A percentile compares a stretch with the other conserved stretches of the same genome.
Conservation (phyloP, 2,329 filamentous ascomycete species). For the Xylariales sp. region DNA sequence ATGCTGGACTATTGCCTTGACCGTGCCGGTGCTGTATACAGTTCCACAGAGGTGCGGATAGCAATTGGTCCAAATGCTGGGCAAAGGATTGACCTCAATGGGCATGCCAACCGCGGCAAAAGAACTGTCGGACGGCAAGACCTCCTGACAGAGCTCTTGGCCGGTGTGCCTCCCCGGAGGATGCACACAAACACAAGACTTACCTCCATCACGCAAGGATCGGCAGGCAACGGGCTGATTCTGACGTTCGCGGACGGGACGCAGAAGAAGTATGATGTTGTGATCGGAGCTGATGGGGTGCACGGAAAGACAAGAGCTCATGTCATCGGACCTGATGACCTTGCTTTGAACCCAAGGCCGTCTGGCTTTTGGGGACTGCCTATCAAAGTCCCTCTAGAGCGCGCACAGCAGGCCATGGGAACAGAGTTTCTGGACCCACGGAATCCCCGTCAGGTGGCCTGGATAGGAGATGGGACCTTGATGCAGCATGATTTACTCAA, state of each 20-base stretch:
- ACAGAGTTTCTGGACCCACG: constrained; percentile 19
- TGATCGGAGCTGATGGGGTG: constrained; percentile 23
- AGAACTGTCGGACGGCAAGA: constrained; percentile 22
- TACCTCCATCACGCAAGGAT: constrained; percentile 17
- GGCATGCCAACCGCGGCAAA: constrained; percentile 8
- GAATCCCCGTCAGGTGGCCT: constrained; percentile 20
- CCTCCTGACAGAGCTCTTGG: constrained; percentile 21
- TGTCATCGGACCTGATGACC: constrained; percentile 19
- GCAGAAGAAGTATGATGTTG: constrained; percentile 24
- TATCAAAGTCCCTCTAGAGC: constrained; percentile 20
- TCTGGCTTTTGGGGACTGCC: constrained; percentile 24
- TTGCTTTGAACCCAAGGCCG: constrained; percentile 14
- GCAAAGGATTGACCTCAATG: constrained; percentile 13
- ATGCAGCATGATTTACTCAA: constrained; percentile 21
- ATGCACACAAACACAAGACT: constrained; percentile 22
- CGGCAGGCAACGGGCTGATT: constrained; percentile 13
- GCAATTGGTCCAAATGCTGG: constrained; percentile 19
- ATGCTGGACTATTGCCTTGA: constrained; percentile 19
- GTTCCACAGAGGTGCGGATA: constrained; percentile 14
- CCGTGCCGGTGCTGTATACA: constrained; percentile 22
- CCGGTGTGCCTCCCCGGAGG: constrained; percentile 19
- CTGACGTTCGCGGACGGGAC: constrained; percentile 22
- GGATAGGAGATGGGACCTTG: constrained; percentile 23
- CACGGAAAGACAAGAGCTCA: constrained; percentile 19
- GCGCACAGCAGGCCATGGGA: constrained; percentile 22